A percentile compares a stretch with the other conserved stretches of the same genome.
phyloP scores from a whole-genome alignment of 148 eudicot species.

The Vaccinium macrocarpon region DNA sequence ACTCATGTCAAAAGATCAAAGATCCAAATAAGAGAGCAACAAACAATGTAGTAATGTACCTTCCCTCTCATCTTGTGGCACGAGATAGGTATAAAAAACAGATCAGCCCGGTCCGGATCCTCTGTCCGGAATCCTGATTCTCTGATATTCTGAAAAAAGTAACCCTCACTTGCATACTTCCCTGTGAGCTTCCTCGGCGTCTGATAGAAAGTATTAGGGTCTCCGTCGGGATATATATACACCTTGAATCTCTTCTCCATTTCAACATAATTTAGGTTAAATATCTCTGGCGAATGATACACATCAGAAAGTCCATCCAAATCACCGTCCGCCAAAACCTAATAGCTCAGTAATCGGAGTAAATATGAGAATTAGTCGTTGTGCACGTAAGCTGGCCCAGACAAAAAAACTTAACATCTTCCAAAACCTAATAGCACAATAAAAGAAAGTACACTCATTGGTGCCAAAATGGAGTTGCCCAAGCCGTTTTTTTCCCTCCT shows the following conservation, averaged over 20 bases:
- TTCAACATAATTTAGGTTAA: conserved; percentile 55
- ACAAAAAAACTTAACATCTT: conserved; percentile 12
- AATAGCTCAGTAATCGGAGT: not conserved
- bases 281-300: conserved; percentile 64
- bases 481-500: too few species aligned
- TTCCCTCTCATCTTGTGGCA: conserved; percentile 98
- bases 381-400: not conserved
- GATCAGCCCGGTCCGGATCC: conserved; percentile 76
- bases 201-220: conserved; percentile 76
- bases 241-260: conserved; percentile 90
- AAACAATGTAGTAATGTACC: conserved; percentile 38
- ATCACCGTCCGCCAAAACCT: conserved; percentile 22
- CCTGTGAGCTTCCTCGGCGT: conserved; percentile 92
- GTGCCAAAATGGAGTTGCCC: too few species aligned
- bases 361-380: not conserved
- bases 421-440: conserved; percentile 7
- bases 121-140: conserved; percentile 69
- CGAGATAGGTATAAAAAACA: conserved; percentile 88
- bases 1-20: not conserved
- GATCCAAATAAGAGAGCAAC: not conserved
- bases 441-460: too few species aligned
- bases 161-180: conserved; percentile 89
- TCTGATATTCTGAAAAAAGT: conserved; percentile 90
- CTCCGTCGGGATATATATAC: conserved; percentile 78
- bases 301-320: conserved; percentile 34